These are phyloP conservation scores for Dalbergia cochinchinensis DNA, from an alignment of 306 rosid species.

Conservation along the genomic window DNA sequence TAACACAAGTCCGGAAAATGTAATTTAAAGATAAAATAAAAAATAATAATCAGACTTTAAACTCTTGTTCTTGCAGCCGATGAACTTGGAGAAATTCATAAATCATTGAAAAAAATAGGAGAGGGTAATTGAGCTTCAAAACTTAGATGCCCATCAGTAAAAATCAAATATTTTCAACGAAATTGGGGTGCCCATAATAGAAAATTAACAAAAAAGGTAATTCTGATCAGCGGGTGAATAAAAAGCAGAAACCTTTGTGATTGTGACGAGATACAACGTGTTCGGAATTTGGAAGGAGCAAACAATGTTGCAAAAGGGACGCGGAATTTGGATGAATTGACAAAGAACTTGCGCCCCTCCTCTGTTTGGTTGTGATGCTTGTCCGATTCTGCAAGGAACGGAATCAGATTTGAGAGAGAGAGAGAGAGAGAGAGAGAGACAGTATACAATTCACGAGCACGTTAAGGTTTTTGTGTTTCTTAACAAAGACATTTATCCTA, in stretches of 20 bases:
- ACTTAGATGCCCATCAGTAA: slow-evolving; percentile 29
- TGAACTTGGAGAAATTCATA: neutral
- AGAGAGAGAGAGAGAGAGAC: slow-evolving; percentile 13
- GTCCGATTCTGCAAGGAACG: slow-evolving; percentile 36
- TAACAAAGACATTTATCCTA: no score
- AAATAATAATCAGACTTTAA: neutral
- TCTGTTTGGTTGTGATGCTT: slow-evolving; percentile 39
- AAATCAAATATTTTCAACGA: neutral
- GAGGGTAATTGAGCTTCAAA: slow-evolving; percentile 15
- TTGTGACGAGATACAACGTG: neutral
- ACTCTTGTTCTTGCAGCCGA: neutral
- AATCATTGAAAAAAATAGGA: neutral
- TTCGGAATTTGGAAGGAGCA: neutral
- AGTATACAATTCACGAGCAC: neutral
- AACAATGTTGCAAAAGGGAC: neutral
- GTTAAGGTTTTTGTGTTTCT: no score
- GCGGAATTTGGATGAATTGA: slow-evolving; percentile 22
- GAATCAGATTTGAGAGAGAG: slow-evolving; percentile 5
- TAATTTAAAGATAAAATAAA: neutral
- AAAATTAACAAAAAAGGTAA: no score
- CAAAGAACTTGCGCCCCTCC: neutral
- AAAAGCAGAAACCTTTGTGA: slow-evolving; percentile 44
- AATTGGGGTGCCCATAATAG: slow-evolving; percentile 24
- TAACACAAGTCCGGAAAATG: slow-evolving; percentile 19
- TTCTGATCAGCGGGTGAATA: slow-evolving; percentile 21